Conservation (phyloP, 768 basidiomycete species). For the Mycena olivaceomarginata region DNA sequence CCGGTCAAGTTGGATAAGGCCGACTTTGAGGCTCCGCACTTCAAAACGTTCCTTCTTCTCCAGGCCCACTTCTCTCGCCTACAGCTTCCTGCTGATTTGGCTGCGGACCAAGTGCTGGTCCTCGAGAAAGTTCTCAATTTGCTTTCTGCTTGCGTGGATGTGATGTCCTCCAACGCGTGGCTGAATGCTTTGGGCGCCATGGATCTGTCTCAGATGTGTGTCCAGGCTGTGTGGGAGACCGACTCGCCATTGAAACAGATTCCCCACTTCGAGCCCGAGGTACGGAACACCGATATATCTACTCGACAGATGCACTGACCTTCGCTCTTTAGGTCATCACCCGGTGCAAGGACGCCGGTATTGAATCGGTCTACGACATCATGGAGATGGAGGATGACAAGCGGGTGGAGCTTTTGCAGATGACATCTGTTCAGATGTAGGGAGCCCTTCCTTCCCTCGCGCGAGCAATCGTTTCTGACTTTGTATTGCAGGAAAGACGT, state of each 20-base stretch:
- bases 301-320: background rate
- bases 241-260: slow-evolving; percentile 97
- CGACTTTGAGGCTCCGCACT: slow-evolving; percentile 96
- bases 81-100: slow-evolving; percentile 94
- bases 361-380: slow-evolving; percentile 96
- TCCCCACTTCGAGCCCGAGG: slow-evolving; percentile 95
- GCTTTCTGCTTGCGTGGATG: slow-evolving; percentile 96
- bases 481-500: slow-evolving; percentile 85
- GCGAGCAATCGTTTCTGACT: slow-evolving; percentile 39
- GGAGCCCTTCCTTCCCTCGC: slow-evolving; percentile 50
- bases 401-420: slow-evolving; percentile 86
- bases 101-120: slow-evolving; percentile 91
- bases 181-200: slow-evolving; percentile 96
- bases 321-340: slow-evolving; percentile 75
- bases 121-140: slow-evolving; percentile 94
- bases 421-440: slow-evolving; percentile 92
- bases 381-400: slow-evolving; percentile 99
- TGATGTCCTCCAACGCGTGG: slow-evolving; percentile 98
- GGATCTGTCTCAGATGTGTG: slow-evolving; percentile 99
- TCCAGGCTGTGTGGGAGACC: slow-evolving; percentile 98
- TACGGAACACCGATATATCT: slow-evolving; percentile 55
- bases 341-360: slow-evolving; percentile 87
- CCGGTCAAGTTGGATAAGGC: slow-evolving; percentile 92
- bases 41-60: slow-evolving; percentile 98
- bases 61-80: slow-evolving; percentile 98